Base-by-base conservation (phyloP, 2,329 filamentous ascomycete genomes). In the Sporothrix globosa region DNA sequence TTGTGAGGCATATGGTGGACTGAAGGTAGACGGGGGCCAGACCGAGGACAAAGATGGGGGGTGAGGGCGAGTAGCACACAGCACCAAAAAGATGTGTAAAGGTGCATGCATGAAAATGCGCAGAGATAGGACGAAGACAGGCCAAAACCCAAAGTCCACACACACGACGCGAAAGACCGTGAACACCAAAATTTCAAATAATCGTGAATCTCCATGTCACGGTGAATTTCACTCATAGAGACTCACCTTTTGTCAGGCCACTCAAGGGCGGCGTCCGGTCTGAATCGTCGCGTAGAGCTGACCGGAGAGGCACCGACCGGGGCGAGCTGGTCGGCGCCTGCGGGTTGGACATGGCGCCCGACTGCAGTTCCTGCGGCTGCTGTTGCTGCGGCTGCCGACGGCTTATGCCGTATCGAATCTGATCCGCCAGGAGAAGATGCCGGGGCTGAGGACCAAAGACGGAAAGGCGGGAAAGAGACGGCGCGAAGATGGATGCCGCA, bases 241-340 rank as follows among this genome's bases (percentile, higher is more conserved):
- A 4, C 69, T 66, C 34, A 74, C 74, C 74, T 67, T 75, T 75
- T 21, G 67, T 39, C 1, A 54, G 46, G 7, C 72, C 70, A 24
- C 71, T 72, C 17, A 61, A 50, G 2, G 73, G 70, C 44, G 71
- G 69, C n/a, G 73, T 72, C 44, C 72, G 69, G 1, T 75, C 74
- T 1, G 73, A 71, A 67, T 75, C 74, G 68, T 75, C 74, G 9
- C 70, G 72, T 74, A 83, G 76, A 30, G 81, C 82, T 50, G 82
- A 83, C 61, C 81, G 81, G 68, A 83, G 76, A 7, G 81, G 80
- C 71, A 73, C 27, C 11, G 71, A 50, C 66, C 70, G 67, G 3
- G 74, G 74, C 53, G 73, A 74, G 61, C 61, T 58, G 19, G 69
- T 48, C 50, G 58, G 44, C 21, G 48, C 60, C 41, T 69, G 61